Evolutionary conservation across 805 yeast species (phyloP), one percentile per base, ranked within the genome.

Genomic region (Myxozyma udenii): DNA sequence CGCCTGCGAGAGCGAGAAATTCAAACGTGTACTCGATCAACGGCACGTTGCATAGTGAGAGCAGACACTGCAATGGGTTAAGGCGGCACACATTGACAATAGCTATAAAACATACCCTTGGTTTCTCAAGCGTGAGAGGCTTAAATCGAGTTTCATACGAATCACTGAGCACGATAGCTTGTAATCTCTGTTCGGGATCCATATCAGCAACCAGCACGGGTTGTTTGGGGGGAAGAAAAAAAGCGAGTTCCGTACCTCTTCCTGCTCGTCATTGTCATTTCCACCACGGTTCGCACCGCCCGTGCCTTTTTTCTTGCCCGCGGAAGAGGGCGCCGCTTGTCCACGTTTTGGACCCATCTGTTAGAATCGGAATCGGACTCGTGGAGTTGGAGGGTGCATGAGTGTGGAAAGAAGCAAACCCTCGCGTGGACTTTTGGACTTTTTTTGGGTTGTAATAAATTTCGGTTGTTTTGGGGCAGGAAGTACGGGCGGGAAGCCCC

Each of bases 151-250:
- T 84, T 68, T 90, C 87, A 63, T 87, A 93, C 19, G 96, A 87
- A 70, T 93, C 99, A 14, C 96, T 87, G 61, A 93, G 78, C 21
- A 93, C 96, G 53, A 93, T 83, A 3, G 98, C 98, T 72, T 91
- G 98, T 50, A 93, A 76, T 62, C 90, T 77, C 57, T 84, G 14
- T 11, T 25, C 4, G n/a, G 28, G 7, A 32, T 19, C 18, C 21
- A 52, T 23, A 12, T 2, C 1, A 12, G 16, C 18, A 18, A 18
- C 23, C 22, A 12, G 24, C 12, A 36, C 40, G 39, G 9, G 33
- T 25, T 44, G 25, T 16, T 9, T 33, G 32, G n/a, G n/a, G n/a
- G n/a, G n/a, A n/a, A n/a, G n/a, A n/a, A 44, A 35, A 16, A 18
- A 5, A 39, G 16, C n/a, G 16, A 11, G 9, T 9, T 14, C 12